phyloP scores from a whole-genome alignment of 306 rosid species.

The Ceratonia siliqua region DNA sequence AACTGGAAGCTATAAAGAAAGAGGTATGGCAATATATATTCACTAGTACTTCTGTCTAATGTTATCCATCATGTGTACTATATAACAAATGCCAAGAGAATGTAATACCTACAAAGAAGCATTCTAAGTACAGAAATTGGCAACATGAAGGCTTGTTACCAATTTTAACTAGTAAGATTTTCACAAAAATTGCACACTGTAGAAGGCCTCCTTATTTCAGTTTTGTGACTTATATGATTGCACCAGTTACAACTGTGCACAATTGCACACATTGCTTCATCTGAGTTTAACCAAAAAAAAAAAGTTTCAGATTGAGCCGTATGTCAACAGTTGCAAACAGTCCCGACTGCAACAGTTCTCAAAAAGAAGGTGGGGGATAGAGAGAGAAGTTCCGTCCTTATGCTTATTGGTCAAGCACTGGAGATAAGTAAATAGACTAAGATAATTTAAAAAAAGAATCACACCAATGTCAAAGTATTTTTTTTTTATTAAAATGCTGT shows the following conservation, averaged over 20 bases:
- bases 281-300: too few relatives aligned
- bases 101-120: conserved; percentile 5
- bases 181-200: not conserved
- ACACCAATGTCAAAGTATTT: not conserved
- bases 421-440: not conserved
- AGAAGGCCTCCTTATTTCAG: conserved; percentile 8
- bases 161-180: conserved; percentile 6
- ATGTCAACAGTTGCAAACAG: conserved; percentile 18
- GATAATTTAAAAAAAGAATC: not conserved
- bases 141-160: not conserved
- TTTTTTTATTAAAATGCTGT: not conserved
- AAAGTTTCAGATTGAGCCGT: conserved; percentile 20
- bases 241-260: conserved; percentile 3
- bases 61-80: conserved; percentile 11
- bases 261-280: too few relatives aligned
- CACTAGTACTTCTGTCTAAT: conserved; percentile 11
- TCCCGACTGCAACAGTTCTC: conserved; percentile 20
- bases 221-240: not conserved
- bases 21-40: conserved; percentile 5
- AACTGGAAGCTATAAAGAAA: conserved; percentile 4
- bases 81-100: conserved; percentile 2
- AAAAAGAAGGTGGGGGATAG: not conserved
- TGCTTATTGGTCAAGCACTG: not conserved
- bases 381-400: conserved; percentile 5
- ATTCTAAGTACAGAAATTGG: not conserved